Conservation (phyloP, 2,329 filamentous ascomycete species). For the Fusarium metavorans region DNA sequence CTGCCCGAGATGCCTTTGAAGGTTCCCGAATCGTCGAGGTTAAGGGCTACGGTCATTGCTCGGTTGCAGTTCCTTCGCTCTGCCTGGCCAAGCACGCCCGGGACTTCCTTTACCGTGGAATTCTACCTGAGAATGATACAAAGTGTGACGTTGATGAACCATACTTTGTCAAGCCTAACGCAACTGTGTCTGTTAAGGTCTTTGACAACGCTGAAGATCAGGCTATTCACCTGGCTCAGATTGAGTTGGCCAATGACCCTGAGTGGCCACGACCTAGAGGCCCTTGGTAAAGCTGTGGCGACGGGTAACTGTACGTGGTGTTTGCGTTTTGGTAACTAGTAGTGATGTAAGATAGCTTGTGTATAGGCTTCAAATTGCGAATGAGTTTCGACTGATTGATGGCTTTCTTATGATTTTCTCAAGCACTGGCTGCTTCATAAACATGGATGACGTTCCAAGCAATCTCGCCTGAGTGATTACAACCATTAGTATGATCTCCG, state of each 20-base stretch:
- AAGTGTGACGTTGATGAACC: constrained; percentile 54
- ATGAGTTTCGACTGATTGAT: background rate
- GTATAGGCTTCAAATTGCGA: background rate
- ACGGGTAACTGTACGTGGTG: background rate
- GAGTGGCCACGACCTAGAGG: constrained; percentile 21
- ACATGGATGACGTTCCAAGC: background rate
- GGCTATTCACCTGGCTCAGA: constrained; percentile 35
- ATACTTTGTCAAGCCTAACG: constrained; percentile 49
- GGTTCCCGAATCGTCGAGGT: constrained; percentile 55
- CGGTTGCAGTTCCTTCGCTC: constrained; percentile 51
- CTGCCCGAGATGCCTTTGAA: constrained; percentile 51
- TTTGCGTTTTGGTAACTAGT: too few relatives aligned
- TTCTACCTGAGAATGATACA: constrained; percentile 50
- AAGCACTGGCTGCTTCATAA: background rate
- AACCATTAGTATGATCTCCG: too few relatives aligned
- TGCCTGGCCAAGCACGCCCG: constrained; percentile 53
- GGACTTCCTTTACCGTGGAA: constrained; percentile 53
- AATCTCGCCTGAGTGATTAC: background rate
- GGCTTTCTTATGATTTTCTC: too few relatives aligned
- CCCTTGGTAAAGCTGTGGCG: background rate
- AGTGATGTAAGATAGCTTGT: background rate
- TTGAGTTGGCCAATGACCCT: constrained; percentile 27
- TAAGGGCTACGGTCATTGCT: constrained; percentile 58
- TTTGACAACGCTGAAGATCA: constrained; percentile 26
- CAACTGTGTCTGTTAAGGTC: background rate